These are phyloP conservation scores for Cyberlindnera japonica DNA, from an alignment of 805 yeast species.

Conservation along the genomic window DNA sequence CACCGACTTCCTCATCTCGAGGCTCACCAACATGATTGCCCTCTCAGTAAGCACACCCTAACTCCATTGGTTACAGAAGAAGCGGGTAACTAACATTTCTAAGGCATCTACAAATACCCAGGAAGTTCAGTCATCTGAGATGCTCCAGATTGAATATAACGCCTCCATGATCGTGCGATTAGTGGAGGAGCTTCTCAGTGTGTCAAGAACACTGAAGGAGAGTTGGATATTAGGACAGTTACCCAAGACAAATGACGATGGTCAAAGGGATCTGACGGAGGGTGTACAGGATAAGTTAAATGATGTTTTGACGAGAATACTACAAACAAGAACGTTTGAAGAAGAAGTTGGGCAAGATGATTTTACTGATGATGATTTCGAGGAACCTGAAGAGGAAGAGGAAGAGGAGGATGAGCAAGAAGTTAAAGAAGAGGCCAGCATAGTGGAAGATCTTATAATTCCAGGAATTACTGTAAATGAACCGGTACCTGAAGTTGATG, in stretches of 20 bases:
- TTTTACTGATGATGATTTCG: constrained; percentile 3
- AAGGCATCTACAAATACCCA: constrained; percentile 30
- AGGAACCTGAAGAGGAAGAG: constrained; percentile 11
- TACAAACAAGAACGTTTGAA: constrained; percentile 9
- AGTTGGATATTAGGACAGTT: constrained; percentile 56
- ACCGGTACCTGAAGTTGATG: neutral
- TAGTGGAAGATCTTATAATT: neutral
- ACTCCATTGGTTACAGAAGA: no score
- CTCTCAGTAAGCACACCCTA: constrained; percentile 34
- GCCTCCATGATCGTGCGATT: constrained; percentile 47
- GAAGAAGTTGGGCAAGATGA: constrained; percentile 13
- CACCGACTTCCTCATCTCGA: constrained; percentile 47
- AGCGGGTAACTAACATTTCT: neutral
- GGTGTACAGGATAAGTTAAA: constrained; percentile 12
- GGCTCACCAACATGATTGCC: constrained; percentile 51
- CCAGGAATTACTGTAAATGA: constrained; percentile 1
- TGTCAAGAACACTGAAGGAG: constrained; percentile 49
- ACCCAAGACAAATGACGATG: constrained; percentile 30
- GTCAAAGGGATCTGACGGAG: constrained; percentile 6
- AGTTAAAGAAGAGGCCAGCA: neutral
- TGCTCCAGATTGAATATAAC: constrained; percentile 52
- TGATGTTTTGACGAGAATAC: constrained; percentile 7
- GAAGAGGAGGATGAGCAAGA: constrained; percentile 6
- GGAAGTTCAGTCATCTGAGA: constrained; percentile 45
- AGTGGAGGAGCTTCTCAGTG: constrained; percentile 48